A percentile compares a stretch with the other conserved stretches of the same genome.
Evolutionary conservation across 371 early-diverging fungal genomes (phyloP).

Genomic region (Nematocida ironsii): DNA sequence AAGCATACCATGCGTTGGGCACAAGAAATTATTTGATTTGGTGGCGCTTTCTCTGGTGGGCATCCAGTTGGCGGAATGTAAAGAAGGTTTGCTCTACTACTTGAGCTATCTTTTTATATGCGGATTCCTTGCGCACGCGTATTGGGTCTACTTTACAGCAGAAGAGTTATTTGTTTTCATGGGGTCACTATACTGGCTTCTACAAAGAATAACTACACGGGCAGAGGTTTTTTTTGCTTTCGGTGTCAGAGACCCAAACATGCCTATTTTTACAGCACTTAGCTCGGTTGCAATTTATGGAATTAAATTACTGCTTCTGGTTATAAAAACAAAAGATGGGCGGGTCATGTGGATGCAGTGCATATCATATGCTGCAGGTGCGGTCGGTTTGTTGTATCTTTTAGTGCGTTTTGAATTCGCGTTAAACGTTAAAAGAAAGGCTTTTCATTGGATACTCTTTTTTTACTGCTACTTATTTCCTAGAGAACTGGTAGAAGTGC

Average conservation of each 20-base stretch:
- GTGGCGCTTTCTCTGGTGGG: not conserved
- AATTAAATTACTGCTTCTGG: not conserved
- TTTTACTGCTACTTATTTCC: constrained; percentile 23
- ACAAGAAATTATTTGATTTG: constrained; percentile 8
- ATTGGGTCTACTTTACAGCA: no score
- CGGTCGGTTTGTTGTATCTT: not conserved
- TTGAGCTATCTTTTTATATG: not conserved
- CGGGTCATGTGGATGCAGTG: constrained; percentile 3
- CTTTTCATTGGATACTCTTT: constrained; percentile 30
- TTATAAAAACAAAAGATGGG: not conserved
- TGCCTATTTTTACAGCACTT: not conserved
- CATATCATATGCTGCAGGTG: not conserved
- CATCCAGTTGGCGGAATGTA: not conserved
- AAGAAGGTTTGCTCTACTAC: not conserved
- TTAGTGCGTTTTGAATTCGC: not conserved
- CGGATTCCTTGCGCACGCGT: not conserved
- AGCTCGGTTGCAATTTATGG: not conserved
- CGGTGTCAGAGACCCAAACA: not conserved
- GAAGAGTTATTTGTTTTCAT: not conserved
- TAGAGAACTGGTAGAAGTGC: not conserved
- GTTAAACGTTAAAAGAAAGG: constrained; percentile 37
- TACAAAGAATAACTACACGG: not conserved
- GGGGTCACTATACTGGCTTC: not conserved
- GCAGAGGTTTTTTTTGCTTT: constrained; percentile 1
- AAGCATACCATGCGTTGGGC: not conserved